Percentiles rank a stretch among this genome's conserved stretches.
Evolutionary conservation across 192 early-diverging fungal species (phyloP).

Genomic region (Coemansia sp.): DNA sequence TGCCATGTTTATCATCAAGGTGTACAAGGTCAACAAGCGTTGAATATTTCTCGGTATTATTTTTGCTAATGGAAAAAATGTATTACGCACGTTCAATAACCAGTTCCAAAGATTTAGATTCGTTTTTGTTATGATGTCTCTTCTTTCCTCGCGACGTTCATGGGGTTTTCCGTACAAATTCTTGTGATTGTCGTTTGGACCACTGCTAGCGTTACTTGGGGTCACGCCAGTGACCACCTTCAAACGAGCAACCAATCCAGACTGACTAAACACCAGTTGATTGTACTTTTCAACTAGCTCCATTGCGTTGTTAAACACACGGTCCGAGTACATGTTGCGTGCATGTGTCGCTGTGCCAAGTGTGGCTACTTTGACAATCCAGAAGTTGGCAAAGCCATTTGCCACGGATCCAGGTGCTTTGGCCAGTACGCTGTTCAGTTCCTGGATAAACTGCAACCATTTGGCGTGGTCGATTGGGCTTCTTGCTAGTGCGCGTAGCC

Average conservation of each 20-base stretch:
- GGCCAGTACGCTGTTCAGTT: background rate
- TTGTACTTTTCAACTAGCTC: background rate
- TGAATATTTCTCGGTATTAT: conserved; percentile 8
- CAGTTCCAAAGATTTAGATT: too few species aligned
- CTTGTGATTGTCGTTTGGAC: too few species aligned
- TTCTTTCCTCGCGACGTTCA: too few species aligned
- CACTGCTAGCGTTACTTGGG: too few species aligned
- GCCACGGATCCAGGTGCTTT: background rate
- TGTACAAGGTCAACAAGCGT: conserved; percentile 51
- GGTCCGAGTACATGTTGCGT: background rate
- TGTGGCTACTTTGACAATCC: background rate
- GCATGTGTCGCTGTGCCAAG: background rate
- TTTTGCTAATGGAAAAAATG: background rate
- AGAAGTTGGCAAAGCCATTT: background rate
- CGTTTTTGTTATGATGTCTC: too few species aligned
- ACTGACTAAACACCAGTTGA: too few species aligned
- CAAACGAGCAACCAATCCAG: too few species aligned
- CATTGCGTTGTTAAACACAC: background rate
- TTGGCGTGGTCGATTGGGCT: background rate
- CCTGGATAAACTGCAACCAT: background rate
- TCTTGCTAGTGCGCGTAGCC: background rate
- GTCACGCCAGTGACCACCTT: too few species aligned
- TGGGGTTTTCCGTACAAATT: too few species aligned
- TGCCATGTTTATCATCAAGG: conserved; percentile 32
- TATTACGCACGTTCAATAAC: too few species aligned